Conservation (phyloP, 805 yeast genomes). For the Saturnispora sekii region DNA sequence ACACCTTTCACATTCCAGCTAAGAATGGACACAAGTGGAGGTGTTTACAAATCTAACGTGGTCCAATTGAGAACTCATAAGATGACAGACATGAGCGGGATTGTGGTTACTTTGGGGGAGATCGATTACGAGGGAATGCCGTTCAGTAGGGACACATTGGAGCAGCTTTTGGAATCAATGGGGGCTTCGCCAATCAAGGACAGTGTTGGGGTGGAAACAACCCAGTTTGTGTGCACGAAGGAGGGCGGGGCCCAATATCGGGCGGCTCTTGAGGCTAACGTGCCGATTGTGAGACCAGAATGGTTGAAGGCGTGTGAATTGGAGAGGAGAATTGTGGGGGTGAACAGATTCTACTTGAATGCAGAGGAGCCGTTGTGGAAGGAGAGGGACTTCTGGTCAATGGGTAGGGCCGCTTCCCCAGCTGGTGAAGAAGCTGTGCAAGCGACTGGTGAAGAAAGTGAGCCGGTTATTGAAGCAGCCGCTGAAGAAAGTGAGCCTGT, state of each 20-base stretch:
- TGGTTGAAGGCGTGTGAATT: slow-evolving; percentile 92
- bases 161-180: slow-evolving; percentile 51
- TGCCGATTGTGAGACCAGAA: slow-evolving; percentile 92
- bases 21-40: slow-evolving; percentile 81
- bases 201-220: slow-evolving; percentile 78
- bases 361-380: slow-evolving; percentile 34
- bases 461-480: slow-evolving; percentile 9
- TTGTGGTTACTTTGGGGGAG: slow-evolving; percentile 83
- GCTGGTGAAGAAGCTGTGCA: slow-evolving; percentile 10
- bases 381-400: slow-evolving; percentile 35
- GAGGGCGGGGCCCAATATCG: slow-evolving; percentile 56
- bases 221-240: slow-evolving; percentile 79
- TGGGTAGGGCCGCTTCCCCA: slow-evolving; percentile 7
- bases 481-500: neutral
- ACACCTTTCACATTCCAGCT: slow-evolving; percentile 71
- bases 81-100: slow-evolving; percentile 92
- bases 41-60: slow-evolving; percentile 61
- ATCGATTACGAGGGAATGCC: slow-evolving; percentile 44
- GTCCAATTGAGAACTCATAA: slow-evolving; percentile 77
- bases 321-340: slow-evolving; percentile 88
- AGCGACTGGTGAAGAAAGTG: slow-evolving; percentile 8
- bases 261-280: slow-evolving; percentile 74
- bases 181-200: slow-evolving; percentile 76
- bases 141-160: slow-evolving; percentile 47
- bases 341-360: slow-evolving; percentile 71